These are phyloP conservation scores for Licmophora abbreviata DNA, from an alignment of 108 stramenopile genomes.

Conservation along the genomic window DNA sequence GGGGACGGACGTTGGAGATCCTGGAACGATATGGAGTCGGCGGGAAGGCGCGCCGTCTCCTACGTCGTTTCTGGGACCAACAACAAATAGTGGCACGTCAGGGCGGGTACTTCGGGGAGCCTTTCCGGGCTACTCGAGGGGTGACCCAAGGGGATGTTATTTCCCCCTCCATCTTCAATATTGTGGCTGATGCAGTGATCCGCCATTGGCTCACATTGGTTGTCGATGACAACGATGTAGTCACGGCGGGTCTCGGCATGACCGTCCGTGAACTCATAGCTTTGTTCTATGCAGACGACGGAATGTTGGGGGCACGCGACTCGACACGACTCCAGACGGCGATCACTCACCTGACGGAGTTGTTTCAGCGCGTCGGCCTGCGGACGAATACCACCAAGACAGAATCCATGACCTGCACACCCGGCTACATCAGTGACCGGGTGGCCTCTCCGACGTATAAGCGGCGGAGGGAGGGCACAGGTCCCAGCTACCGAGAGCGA, in stretches of 20 bases:
- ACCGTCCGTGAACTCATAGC: not conserved
- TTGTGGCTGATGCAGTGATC: conserved; percentile 17
- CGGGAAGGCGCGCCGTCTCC: conserved; percentile 4
- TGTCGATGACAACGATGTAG: not conserved
- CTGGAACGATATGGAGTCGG: conserved; percentile 15
- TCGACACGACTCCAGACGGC: conserved; percentile 7
- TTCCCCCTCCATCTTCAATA: conserved; percentile 18
- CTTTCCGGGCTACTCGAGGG: conserved; percentile 15
- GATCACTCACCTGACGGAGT: conserved; percentile 5
- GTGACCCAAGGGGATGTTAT: conserved; percentile 22
- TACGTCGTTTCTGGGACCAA: conserved; percentile 9
- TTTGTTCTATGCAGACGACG: conserved; percentile 15
- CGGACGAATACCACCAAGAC: conserved; percentile 15
- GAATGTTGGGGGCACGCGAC: not conserved
- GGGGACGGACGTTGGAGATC: conserved; percentile 7
- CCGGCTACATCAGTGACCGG: too few relatives aligned
- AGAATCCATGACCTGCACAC: conserved; percentile 11
- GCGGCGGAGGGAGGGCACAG: too few relatives aligned
- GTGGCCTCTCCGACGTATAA: too few relatives aligned
- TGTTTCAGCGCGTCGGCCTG: conserved; percentile 8
- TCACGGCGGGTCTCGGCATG: not conserved
- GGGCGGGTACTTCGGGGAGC: conserved; percentile 8
- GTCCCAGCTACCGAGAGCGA: too few relatives aligned
- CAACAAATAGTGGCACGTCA: conserved; percentile 2
- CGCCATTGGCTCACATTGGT: conserved; percentile 7